These are phyloP conservation scores for Lentinula sp. DNA, from an alignment of 768 basidiomycete species.

Conservation along the genomic window DNA sequence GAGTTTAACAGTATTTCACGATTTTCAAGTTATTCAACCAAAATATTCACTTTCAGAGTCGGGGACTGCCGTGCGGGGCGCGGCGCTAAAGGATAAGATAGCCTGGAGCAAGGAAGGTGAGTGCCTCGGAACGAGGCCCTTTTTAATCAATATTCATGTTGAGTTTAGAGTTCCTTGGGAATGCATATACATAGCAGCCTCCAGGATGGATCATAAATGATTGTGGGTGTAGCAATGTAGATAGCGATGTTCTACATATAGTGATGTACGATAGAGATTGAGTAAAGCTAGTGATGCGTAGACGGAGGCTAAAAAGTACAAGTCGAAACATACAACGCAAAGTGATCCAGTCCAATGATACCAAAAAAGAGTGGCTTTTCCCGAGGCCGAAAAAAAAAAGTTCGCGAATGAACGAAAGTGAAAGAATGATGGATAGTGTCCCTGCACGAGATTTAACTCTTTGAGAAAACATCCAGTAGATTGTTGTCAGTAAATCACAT, in stretches of 20 bases:
- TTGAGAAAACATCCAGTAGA: background rate
- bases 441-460: background rate
- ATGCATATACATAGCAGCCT: background rate
- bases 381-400: background rate
- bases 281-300: background rate
- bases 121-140: no score
- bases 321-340: background rate
- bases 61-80: no score
- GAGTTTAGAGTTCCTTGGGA: no score
- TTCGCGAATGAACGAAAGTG: background rate
- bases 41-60: no score
- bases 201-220: background rate
- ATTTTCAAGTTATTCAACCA: no score
- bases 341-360: background rate
- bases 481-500: background rate
- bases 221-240: conserved; percentile 1
- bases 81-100: no score
- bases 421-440: background rate
- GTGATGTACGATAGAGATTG: background rate
- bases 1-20: no score
- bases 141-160: no score
- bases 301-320: background rate
- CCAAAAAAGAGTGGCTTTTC: background rate
- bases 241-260: background rate
- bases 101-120: no score